Base-by-base conservation (phyloP, 164 flowering plant genomes). In the Annona cherimola region DNA sequence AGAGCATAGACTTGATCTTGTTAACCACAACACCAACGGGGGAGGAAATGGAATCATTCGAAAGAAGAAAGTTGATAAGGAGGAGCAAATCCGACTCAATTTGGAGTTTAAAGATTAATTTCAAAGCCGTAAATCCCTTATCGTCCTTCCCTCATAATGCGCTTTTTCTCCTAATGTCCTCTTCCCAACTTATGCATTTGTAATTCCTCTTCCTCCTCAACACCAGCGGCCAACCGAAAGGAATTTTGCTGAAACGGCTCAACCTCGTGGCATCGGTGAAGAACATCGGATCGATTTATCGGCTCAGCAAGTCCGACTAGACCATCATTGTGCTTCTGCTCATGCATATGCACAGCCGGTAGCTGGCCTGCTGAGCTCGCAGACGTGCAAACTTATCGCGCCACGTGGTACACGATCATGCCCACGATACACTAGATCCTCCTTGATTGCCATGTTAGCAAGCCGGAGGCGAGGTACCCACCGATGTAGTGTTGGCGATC, bases 321-420 rank as follows among this genome's bases (percentile, higher is more conserved):
- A 92, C 99, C 0, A 93, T 95, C 3, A 71, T 95, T 41, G 98
- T 95, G 4, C 86, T 95, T 45, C 99, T 98, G 1, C 81, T 95
- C 60, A 92, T 95, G 68, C 99, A 95, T 71, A 98, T 95, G 3
- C 99, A 95, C 77, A 98, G 98, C 4, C 93, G 66, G 39, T 95
- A 9, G 85, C 90, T 5, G 97, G 86, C 6, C 73, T 95, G 18
- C 82, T 95, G 73, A 80, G 90, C 68, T 89, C 99, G 0, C 80
- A 0, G 99, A 95, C 78, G 89, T 95, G 98, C 66, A 68, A 0
- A 60, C 71, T 3, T 87, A 82, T 76, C 62, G 75, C 19, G 98
- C 97, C 77, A 91, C 97, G 69, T 95, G 97, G 96, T 95, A 95
- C 88, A 95, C 98, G 0, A 92, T 98, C 0, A 98, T 95, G 44